These are phyloP conservation scores for Ustilago shanxiensis DNA, from an alignment of 1,284 basidiomycete genomes.

Conservation along the genomic window DNA sequence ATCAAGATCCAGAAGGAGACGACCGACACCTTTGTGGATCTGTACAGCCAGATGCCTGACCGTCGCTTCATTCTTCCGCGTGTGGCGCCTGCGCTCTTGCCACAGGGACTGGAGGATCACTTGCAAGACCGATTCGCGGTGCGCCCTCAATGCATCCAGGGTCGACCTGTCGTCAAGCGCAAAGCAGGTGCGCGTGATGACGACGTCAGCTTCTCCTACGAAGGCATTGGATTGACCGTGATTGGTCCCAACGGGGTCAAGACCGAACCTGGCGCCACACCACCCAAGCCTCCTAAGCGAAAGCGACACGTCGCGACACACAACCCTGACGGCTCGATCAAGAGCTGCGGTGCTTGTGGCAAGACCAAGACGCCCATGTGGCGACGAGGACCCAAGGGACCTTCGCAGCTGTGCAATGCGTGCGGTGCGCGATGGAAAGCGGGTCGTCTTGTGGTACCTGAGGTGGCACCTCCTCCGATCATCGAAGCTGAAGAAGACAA, in stretches of 20 bases:
- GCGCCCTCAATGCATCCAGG: conserved; percentile 50
- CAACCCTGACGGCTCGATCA: conserved; percentile 67
- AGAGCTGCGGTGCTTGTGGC: conserved; percentile 66
- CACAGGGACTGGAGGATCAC: conserved; percentile 62
- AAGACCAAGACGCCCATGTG: conserved; percentile 69
- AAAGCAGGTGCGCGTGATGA: conserved; percentile 56
- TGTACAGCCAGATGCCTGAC: conserved; percentile 49
- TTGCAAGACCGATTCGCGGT: conserved; percentile 62
- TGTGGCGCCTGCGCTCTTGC: conserved; percentile 32
- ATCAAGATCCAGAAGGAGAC: conserved; percentile 56
- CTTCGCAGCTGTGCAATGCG: conserved; percentile 66
- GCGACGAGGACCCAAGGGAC: conserved; percentile 65
- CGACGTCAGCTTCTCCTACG: conserved; percentile 43
- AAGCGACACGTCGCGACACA: conserved; percentile 68
- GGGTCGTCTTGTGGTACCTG: conserved; percentile 64
- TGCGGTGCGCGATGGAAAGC: conserved; percentile 69
- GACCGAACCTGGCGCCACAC: conserved; percentile 32
- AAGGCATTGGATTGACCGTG: conserved; percentile 39
- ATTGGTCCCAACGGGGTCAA: conserved; percentile 45
- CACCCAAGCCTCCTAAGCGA: conserved; percentile 57
- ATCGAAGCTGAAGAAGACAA: conserved; percentile 53
- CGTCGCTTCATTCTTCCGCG: conserved; percentile 36
- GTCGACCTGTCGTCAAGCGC: conserved; percentile 61
- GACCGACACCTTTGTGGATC: conserved; percentile 46
- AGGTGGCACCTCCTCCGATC: conserved; percentile 62